Conservation (phyloP, 257 asterid genomes). For the Rauvolfia tetraphylla region DNA sequence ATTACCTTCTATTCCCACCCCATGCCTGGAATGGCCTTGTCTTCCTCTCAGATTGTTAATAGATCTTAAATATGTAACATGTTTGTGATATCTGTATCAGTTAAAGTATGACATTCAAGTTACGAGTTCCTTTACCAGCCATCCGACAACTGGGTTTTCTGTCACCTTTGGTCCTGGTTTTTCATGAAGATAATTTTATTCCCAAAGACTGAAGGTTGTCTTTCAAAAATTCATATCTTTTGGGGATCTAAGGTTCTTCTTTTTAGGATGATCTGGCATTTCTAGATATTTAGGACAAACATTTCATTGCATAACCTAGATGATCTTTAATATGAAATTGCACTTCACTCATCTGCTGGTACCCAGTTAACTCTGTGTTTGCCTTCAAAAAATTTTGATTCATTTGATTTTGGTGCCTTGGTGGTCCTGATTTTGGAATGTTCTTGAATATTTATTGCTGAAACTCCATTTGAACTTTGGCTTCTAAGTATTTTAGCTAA, state of each 20-base stretch:
- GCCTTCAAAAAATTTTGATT: background rate
- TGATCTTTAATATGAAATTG: background rate
- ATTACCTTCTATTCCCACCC: too few relatives aligned
- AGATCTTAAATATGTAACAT: too few relatives aligned
- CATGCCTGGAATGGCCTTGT: too few relatives aligned
- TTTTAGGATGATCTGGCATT: background rate
- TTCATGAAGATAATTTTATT: too few relatives aligned
- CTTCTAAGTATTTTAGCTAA: constrained; percentile 3
- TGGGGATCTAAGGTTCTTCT: background rate
- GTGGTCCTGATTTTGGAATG: background rate
- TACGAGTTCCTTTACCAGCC: too few relatives aligned
- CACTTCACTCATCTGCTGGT: too few relatives aligned
- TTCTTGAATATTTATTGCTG: background rate
- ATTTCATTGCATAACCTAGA: background rate
- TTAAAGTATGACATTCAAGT: too few relatives aligned
- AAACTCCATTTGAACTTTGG: background rate
- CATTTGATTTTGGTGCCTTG: background rate
- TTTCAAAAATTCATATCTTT: background rate
- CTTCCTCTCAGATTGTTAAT: too few relatives aligned
- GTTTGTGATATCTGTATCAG: too few relatives aligned
- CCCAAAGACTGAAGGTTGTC: background rate
- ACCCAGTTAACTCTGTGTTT: background rate
- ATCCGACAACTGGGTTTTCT: too few relatives aligned
- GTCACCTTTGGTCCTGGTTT: too few relatives aligned
- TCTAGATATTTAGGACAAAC: background rate